phyloP scores from a whole-genome alignment of 1,139 yeast species.

The Candida gigantensis region DNA sequence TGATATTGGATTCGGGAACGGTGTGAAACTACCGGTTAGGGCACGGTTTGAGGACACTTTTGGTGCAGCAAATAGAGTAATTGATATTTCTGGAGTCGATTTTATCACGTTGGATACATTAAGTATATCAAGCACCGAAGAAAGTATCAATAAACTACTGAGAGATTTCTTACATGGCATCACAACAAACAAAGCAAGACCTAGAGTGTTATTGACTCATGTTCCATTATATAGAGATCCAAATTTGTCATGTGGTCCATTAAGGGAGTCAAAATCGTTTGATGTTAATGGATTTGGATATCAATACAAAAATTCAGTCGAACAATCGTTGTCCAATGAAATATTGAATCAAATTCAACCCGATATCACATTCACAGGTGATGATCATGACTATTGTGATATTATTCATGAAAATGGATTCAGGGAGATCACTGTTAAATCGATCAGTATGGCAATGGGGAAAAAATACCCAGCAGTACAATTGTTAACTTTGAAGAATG shows the following conservation, averaged over 20 bases:
- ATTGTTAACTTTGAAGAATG: constrained; percentile 35
- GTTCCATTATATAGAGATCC: constrained; percentile 51
- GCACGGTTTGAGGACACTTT: constrained; percentile 40
- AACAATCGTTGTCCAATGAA: constrained; percentile 55
- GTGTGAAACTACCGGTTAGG: constrained; percentile 40
- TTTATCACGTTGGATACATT: constrained; percentile 47
- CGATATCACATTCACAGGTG: constrained; percentile 78
- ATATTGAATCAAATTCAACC: constrained; percentile 65
- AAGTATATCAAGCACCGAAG: constrained; percentile 39
- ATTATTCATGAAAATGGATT: constrained; percentile 31
- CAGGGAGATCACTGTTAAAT: constrained; percentile 54
- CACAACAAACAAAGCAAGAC: constrained; percentile 20
- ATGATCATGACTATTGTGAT: constrained; percentile 84
- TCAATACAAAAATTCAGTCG: constrained; percentile 56
- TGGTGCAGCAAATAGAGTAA: constrained; percentile 40
- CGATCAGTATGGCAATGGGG: constrained; percentile 65
- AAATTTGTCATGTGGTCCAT: constrained; percentile 41
- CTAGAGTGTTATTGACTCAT: constrained; percentile 47
- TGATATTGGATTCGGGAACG: constrained; percentile 57
- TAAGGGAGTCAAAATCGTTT: constrained; percentile 35
- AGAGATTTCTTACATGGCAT: constrained; percentile 27
- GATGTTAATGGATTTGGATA: constrained; percentile 39
- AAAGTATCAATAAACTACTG: constrained; percentile 28
- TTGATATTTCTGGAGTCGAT: constrained; percentile 41
- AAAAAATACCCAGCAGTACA: constrained; percentile 56